phyloP scores from a whole-genome alignment of 2,329 filamentous ascomycete genomes.

The Zarea fungicola region DNA sequence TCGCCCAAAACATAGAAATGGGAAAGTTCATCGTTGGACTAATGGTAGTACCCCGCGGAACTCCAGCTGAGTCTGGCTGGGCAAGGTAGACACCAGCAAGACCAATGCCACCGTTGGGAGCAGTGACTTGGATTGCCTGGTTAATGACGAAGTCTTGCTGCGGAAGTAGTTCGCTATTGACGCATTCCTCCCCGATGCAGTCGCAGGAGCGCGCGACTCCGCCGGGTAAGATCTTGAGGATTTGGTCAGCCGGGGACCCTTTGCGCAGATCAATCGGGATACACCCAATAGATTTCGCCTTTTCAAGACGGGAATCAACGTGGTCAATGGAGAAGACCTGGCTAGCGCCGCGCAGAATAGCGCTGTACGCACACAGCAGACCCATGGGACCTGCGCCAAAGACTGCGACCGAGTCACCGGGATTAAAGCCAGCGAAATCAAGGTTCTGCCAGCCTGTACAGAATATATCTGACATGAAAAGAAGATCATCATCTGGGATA shows the following conservation, averaged over 20 bases:
- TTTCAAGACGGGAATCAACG: slow-evolving; percentile 18
- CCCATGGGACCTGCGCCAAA: slow-evolving; percentile 50
- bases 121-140: neutral
- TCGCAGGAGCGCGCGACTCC: slow-evolving; percentile 19
- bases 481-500: no score
- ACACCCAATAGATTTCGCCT: slow-evolving; percentile 19
- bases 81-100: neutral
- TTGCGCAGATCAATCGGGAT: slow-evolving; percentile 20
- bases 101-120: neutral
- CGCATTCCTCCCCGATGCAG: slow-evolving; percentile 19
- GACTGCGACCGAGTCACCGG: slow-evolving; percentile 44
- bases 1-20: no score
- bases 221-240: slow-evolving; percentile 15
- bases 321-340: slow-evolving; percentile 21
- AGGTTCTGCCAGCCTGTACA: slow-evolving; percentile 50
- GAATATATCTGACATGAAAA: slow-evolving; percentile 47
- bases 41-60: no score
- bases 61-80: no score
- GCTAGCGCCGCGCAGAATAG: slow-evolving; percentile 21
- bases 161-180: slow-evolving; percentile 17
- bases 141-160: slow-evolving; percentile 16
- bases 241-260: slow-evolving; percentile 18
- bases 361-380: slow-evolving; percentile 24
- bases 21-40: no score
- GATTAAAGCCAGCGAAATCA: slow-evolving; percentile 41